Base-by-base conservation (phyloP, 805 yeast species). In the Candida silvicultrix region DNA sequence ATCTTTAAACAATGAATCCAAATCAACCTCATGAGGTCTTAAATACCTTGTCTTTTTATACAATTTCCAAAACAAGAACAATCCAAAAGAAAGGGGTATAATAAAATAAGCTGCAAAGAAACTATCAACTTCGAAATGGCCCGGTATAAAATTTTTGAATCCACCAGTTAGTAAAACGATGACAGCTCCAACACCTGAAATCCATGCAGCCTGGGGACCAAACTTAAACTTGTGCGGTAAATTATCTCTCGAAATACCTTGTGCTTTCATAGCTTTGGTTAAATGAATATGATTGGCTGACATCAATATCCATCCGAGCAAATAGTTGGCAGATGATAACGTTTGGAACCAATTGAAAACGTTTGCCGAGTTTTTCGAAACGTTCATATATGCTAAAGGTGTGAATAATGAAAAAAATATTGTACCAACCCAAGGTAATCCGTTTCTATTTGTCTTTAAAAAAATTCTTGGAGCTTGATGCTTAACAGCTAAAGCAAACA, bases 21-120 rank as follows among this genome's bases (percentile, higher is more conserved):
- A 63, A 57, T 75, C 77, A 39, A 69, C 72, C 46, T 75, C 70
- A 15, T 52, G 45, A 9, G 75, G 63, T 38, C 54, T 57, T 51
- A 68, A 54, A 41, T 63, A 50, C 43, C 51, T 63, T 5, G 70
- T 65, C 41, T 48, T 56, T 53, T 64, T 65, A 50, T 54, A 47
- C 20, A 65, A 18, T 42, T 67, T 67, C 69, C 70, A 69, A 46
- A 55, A 58, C 16, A 58, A 38, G 47, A 50, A 66, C 37, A 69
- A 49, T 5, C 51, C 56, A 20, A 57, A n/a, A 28, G 61, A 46
- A 43, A 69, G 50, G 18, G 70, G 67, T n/a, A 55, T 37, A 16
- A 51, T 49, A 25, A 55, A 50, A 51, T 55, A 55, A 1, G 50
- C 18, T 18, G 52, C 45, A 45, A 54, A 49, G 43, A 55, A 52